A percentile compares a stretch with the other conserved stretches of the same genome.
These are phyloP conservation scores for Penicillium bialowiezense DNA, from an alignment of 495 filamentous ascomycete genomes.

Conservation along the genomic window DNA sequence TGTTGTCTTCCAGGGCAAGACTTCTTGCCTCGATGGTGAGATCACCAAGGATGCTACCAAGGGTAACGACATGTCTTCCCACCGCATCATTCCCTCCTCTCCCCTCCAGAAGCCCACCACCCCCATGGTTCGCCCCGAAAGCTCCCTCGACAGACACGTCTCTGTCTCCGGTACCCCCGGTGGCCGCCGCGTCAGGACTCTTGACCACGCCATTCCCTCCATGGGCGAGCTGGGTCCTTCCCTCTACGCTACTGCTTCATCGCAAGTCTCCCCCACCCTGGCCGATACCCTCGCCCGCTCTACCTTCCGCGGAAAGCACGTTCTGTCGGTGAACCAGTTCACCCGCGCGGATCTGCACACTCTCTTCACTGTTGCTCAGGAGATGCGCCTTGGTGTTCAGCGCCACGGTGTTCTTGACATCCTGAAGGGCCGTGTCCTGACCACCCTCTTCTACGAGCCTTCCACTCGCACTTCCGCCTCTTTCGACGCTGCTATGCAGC, in stretches of 20 bases:
- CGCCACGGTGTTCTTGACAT: conserved; percentile 84
- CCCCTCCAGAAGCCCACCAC: conserved; percentile 53
- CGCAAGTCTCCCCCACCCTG: conserved; percentile 56
- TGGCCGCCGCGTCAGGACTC: conserved; percentile 25
- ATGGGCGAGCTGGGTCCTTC: conserved; percentile 54
- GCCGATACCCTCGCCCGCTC: conserved; percentile 72
- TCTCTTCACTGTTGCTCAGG: conserved; percentile 92
- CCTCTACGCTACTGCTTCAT: conserved; percentile 37
- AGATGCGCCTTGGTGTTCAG: conserved; percentile 92
- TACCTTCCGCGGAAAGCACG: conserved; percentile 79
- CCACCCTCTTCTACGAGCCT: conserved; percentile 95
- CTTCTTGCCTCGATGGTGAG: conserved; percentile 73
- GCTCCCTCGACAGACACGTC: conserved; percentile 42
- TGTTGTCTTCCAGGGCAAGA: conserved; percentile 74
- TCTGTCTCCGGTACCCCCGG: conserved; percentile 44
- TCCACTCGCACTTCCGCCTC: conserved; percentile 94
- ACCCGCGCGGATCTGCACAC: conserved; percentile 80
- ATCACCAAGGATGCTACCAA: conserved; percentile 52
- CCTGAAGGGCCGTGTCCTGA: conserved; percentile 79
- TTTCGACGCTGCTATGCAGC: conserved; percentile 97
- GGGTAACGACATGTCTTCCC: conserved; percentile 76
- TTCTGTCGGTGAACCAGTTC: conserved; percentile 89
- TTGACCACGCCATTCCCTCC: conserved; percentile 26
- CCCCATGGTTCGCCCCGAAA: conserved; percentile 45
- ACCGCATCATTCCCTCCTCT: conserved; percentile 56